These are phyloP conservation scores for Moesziomyces sp. DNA, from an alignment of 1,284 basidiomycete species.

Conservation along the genomic window DNA sequence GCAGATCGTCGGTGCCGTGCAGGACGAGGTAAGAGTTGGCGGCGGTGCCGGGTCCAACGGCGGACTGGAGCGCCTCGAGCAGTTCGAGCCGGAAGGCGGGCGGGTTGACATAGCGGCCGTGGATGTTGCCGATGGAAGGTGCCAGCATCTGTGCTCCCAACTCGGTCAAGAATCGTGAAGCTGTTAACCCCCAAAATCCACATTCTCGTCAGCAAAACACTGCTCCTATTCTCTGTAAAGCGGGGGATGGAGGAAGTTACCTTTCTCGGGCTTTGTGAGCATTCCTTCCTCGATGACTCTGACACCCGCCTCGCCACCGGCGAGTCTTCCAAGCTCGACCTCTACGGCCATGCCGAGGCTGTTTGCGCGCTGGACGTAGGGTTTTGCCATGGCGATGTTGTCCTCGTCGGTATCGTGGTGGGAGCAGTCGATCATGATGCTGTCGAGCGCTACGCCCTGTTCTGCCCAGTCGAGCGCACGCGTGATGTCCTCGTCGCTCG, in stretches of 20 bases:
- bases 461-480: constrained; percentile 37
- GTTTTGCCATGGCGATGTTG: constrained; percentile 45
- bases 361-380: constrained; percentile 55
- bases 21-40: constrained; percentile 34
- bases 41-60: constrained; percentile 26
- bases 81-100: constrained; percentile 40
- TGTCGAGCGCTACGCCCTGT: constrained; percentile 32
- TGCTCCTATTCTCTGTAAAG: too few species aligned
- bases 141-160: constrained; percentile 70
- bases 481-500: constrained; percentile 37
- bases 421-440: constrained; percentile 51
- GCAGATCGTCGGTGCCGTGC: constrained; percentile 50
- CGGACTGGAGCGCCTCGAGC: constrained; percentile 27
- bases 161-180: constrained; percentile 20
- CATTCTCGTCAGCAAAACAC: too few species aligned
- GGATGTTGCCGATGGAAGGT: constrained; percentile 70
- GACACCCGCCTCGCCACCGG: constrained; percentile 71
- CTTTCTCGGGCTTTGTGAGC: constrained; percentile 69
- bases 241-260: constrained; percentile 45
- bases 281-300: constrained; percentile 69
- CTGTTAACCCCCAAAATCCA: not conserved
- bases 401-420: constrained; percentile 48
- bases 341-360: constrained; percentile 69
- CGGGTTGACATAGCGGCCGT: constrained; percentile 63
- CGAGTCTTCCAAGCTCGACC: constrained; percentile 70